These are phyloP conservation scores for Penicillium sp. DNA, from an alignment of 2,329 filamentous ascomycete species.

Conservation along the genomic window DNA sequence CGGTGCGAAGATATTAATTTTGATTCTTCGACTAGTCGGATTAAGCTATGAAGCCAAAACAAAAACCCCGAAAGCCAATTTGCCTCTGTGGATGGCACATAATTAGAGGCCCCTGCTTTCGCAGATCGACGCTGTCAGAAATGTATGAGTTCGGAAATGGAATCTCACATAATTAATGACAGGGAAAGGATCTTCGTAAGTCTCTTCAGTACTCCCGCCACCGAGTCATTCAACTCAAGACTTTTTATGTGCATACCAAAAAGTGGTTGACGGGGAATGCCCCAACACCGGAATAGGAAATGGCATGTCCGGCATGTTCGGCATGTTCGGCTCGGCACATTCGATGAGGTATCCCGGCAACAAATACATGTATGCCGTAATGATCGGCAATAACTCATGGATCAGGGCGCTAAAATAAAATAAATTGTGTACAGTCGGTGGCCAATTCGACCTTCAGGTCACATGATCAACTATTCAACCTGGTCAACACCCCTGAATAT, in stretches of 20 bases:
- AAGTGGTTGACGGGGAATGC: background rate
- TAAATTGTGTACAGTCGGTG: no score
- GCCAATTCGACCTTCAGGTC: no score
- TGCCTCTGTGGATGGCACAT: background rate
- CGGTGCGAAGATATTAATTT: background rate
- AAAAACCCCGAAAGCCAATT: background rate
- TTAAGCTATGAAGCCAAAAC: background rate
- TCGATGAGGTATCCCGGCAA: no score
- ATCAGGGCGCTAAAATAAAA: no score
- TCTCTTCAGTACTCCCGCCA: background rate
- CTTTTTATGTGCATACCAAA: background rate
- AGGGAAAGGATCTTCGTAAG: background rate
- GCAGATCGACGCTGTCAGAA: background rate
- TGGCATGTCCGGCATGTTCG: background rate
- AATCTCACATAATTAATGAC: background rate
- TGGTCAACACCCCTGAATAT: no score
- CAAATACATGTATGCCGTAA: no score
- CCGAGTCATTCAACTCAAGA: background rate
- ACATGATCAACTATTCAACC: no score
- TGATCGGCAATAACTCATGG: no score
- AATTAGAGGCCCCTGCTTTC: background rate
- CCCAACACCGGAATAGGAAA: background rate
- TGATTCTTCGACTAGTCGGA: background rate
- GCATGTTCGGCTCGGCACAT: no score
- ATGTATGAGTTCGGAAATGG: constrained; percentile 4